These are phyloP conservation scores for Yarrowia divulgata DNA, from an alignment of 805 yeast species.

Conservation along the genomic window DNA sequence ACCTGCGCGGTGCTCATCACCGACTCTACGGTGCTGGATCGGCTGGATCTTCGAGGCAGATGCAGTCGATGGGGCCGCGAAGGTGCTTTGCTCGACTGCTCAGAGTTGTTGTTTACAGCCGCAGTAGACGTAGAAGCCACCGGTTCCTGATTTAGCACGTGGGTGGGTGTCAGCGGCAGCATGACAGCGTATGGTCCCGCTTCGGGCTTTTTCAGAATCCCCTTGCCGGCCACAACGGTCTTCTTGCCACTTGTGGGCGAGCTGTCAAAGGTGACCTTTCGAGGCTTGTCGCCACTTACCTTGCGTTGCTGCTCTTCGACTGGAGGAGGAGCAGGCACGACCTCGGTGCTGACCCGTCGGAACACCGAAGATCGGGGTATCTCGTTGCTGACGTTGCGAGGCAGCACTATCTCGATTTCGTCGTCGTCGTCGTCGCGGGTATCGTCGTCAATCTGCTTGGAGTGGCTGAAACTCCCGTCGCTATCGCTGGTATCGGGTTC, in stretches of 20 bases:
- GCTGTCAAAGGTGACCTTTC: conserved; percentile 22
- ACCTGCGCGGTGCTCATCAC: not conserved
- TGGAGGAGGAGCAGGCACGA: conserved; percentile 3
- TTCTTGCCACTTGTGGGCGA: not conserved
- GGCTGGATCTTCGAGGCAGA: conserved; percentile 17
- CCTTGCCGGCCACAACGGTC: conserved; percentile 3
- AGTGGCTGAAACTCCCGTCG: conserved; percentile 7
- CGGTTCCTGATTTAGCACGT: conserved; percentile 16
- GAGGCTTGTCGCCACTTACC: conserved; percentile 5
- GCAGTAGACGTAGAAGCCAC: not conserved
- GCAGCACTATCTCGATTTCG: conserved; percentile 29
- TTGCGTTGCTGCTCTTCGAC: not conserved
- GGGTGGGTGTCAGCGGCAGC: conserved; percentile 17
- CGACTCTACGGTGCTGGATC: conserved; percentile 6
- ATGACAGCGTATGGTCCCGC: conserved; percentile 6
- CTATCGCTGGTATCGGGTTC: conserved; percentile 27
- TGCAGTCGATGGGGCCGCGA: not conserved
- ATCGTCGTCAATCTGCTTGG: conserved; percentile 19
- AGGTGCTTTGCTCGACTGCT: conserved; percentile 5
- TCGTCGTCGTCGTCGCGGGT: conserved; percentile 37
- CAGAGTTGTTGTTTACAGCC: not conserved
- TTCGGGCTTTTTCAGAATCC: conserved; percentile 30
- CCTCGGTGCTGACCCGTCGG: conserved; percentile 17
- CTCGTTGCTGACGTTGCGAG: conserved; percentile 27
- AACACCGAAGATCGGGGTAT: conserved; percentile 21